Percentiles rank a stretch among this genome's conserved stretches.
These are phyloP conservation scores for Hypseocharis bilobata DNA, from an alignment of 441 rosid species.

Conservation along the genomic window DNA sequence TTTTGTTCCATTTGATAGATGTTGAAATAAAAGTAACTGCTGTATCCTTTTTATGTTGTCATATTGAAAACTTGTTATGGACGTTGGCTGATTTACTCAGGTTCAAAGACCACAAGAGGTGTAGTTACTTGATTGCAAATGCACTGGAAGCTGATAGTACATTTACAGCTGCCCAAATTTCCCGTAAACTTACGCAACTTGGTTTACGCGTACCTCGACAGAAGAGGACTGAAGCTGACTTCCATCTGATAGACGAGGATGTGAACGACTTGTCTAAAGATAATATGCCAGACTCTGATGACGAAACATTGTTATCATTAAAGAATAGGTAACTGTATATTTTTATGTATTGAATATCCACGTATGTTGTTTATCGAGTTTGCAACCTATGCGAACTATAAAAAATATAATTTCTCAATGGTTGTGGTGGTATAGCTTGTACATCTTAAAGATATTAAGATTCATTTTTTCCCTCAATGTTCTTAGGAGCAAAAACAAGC, in stretches of 20 bases:
- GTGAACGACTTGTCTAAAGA: slow-evolving; percentile 29
- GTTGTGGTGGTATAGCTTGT: neutral
- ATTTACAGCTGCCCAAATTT: slow-evolving; percentile 66
- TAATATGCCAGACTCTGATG: slow-evolving; percentile 36
- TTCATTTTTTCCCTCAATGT: neutral
- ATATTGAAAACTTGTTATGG: neutral
- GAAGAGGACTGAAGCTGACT: slow-evolving; percentile 34
- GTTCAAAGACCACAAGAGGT: slow-evolving; percentile 68
- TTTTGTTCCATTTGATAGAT: neutral
- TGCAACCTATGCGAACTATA: neutral
- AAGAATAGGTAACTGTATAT: slow-evolving; percentile 44
- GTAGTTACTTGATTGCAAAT: slow-evolving; percentile 70
- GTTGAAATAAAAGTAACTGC: neutral
- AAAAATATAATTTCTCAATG: neutral
- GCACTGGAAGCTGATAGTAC: slow-evolving; percentile 52
- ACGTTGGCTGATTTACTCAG: slow-evolving; percentile 29
- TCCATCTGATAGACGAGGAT: slow-evolving; percentile 47
- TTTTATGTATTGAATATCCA: slow-evolving; percentile 1
- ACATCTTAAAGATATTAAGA: neutral
- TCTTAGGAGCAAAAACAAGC: slow-evolving; percentile 29
- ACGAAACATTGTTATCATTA: slow-evolving; percentile 61
- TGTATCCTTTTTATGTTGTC: slow-evolving; percentile 1
- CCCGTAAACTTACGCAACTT: slow-evolving; percentile 75
- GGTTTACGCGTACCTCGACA: slow-evolving; percentile 45
- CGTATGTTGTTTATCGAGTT: neutral